Base-by-base conservation (phyloP, 2,329 filamentous ascomycete species). In the Colletotrichum lentis region DNA sequence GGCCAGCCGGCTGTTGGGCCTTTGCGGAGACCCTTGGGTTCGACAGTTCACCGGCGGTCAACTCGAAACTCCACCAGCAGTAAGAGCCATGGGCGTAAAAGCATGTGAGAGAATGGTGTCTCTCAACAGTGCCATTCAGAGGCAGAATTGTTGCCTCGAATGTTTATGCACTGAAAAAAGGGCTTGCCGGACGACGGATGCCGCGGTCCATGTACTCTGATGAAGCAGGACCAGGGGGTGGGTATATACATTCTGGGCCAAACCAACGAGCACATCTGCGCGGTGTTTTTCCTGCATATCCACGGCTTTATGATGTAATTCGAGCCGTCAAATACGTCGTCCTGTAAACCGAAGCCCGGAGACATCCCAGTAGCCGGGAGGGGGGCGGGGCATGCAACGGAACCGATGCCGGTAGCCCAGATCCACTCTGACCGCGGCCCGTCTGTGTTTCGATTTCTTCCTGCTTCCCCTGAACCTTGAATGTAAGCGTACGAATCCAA, bases 381-480 rank as follows among this genome's bases (percentile, higher is more conserved):
- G 27, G 27, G 27, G 27, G 27, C 27, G 12, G 7, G 43, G 14
- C 18, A 11, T 18, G 7, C 37, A 7, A 41, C n/a, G 20, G 39
- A 31, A 20, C 24, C 55, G 18, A n/a, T 14, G 12, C 27, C 18
- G 55, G 20, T 43, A 47, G 11, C 41, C 18, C 55, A 58, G 37
- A 11, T 24, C 44, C 47, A 47, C 27, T 58, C 55, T 58, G 55
- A 39, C 27, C 6, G 43, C 55, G 37, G 55, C 43, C 43, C 43
- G 55, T 37, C 43, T 27, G 55, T 37, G 43, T 37, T 20, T 58
- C 27, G 27, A 35, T 58, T 43, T 35, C 24, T 44, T 54, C 22
- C 11, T 54, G n/a, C 35, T 54, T 57, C 54, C 41, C 54, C 37
- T 24, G 43, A 57, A 46, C 54, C 55, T 47, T 58, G 43, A 31